Evolutionary conservation across 805 yeast species (phyloP).

Genomic region (Candida maesae): DNA sequence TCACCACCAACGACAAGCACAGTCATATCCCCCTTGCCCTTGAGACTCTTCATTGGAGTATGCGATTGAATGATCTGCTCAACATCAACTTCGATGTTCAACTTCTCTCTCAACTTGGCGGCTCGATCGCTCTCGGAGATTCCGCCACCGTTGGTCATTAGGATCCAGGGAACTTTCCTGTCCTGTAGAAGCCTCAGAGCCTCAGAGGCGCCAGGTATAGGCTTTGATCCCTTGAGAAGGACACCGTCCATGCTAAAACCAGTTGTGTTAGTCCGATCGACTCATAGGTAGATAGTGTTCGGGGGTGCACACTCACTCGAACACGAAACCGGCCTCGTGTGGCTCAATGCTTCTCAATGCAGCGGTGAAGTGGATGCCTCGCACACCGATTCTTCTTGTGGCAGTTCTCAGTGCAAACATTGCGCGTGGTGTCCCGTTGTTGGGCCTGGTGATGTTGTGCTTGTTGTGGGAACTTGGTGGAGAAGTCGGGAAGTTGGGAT

Average conservation of each 20-base stretch:
- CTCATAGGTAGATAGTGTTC: background rate
- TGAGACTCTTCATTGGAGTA: constrained; percentile 72
- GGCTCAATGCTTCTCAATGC: constrained; percentile 3
- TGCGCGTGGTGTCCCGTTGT: background rate
- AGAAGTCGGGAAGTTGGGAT: constrained; percentile 1
- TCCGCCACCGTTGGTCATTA: constrained; percentile 92
- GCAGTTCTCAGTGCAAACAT: background rate
- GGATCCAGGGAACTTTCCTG: constrained; percentile 66
- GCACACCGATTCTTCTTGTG: background rate
- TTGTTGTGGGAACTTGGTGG: background rate
- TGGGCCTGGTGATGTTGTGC: too few relatives aligned
- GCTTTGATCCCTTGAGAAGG: constrained; percentile 63
- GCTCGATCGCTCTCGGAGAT: constrained; percentile 60
- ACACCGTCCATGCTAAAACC: constrained; percentile 76
- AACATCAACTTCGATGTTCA: constrained; percentile 31
- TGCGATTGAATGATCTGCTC: constrained; percentile 80
- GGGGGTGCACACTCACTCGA: constrained; percentile 11
- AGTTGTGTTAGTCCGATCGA: background rate
- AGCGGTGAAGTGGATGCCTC: background rate
- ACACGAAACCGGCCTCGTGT: constrained; percentile 14
- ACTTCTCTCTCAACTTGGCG: constrained; percentile 41
- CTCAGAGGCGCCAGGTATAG: constrained; percentile 60
- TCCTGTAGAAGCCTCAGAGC: constrained; percentile 54
- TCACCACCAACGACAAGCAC: constrained; percentile 87
- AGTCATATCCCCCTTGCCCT: constrained; percentile 44